Percentiles rank a stretch among this genome's conserved stretches.
Evolutionary conservation across 2,329 filamentous ascomycete species (phyloP).

Genomic region (Monilinia vaccinii-corymbosi): DNA sequence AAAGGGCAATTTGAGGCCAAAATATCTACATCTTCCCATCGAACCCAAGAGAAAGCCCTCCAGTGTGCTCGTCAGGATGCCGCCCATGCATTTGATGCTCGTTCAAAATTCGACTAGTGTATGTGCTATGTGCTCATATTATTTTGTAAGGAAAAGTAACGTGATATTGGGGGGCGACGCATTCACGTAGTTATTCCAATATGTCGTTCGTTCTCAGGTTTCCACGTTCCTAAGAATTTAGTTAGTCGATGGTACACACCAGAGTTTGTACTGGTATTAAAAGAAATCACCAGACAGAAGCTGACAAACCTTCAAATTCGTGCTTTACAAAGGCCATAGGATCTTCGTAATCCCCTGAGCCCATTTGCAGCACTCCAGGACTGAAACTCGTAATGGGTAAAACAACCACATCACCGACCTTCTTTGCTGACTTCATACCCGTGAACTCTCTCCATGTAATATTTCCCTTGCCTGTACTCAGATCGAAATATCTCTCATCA

Average conservation of each 20-base stretch:
- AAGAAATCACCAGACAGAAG: neutral
- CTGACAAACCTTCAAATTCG: constrained; percentile 74
- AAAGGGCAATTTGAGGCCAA: neutral
- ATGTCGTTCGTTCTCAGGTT: constrained; percentile 61
- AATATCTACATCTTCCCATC: constrained; percentile 3
- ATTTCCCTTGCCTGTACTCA: constrained; percentile 54
- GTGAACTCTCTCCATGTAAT: constrained; percentile 88
- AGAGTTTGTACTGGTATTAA: neutral
- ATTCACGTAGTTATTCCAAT: constrained; percentile 40
- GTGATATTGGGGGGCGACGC: neutral
- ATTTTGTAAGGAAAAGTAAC: neutral
- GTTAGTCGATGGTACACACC: neutral
- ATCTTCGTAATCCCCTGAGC: constrained; percentile 76
- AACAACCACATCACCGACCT: constrained; percentile 87
- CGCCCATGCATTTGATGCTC: constrained; percentile 12
- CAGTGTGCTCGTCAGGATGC: neutral
- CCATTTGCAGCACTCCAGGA: constrained; percentile 89
- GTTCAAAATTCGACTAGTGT: constrained; percentile 1
- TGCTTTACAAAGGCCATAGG: constrained; percentile 98
- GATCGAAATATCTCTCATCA: constrained; percentile 78
- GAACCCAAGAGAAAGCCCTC: neutral
- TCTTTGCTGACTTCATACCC: constrained; percentile 71
- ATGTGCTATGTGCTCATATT: neutral
- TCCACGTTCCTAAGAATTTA: constrained; percentile 55
- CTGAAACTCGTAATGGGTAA: constrained; percentile 96